Evolutionary conservation across 768 basidiomycete genomes (phyloP).

Genomic region (Cystobasidiopsis lactophilus): DNA sequence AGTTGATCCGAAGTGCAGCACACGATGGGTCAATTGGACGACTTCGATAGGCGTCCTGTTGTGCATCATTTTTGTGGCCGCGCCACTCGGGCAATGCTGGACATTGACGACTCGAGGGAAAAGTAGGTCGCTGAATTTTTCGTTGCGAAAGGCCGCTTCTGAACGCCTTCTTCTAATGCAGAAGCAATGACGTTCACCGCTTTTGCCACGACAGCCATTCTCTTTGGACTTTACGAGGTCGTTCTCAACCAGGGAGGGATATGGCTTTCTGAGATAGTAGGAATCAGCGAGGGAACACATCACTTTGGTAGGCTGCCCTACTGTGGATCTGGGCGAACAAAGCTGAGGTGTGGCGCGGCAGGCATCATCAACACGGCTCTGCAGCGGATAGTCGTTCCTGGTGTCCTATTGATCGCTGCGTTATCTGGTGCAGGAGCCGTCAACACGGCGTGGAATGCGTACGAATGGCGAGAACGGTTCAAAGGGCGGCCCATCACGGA

Average conservation of each 20-base stretch:
- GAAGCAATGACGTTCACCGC: too few species aligned
- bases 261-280: conserved; percentile 8
- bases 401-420: conserved; percentile 18
- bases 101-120: conserved; percentile 12
- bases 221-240: conserved; percentile 16
- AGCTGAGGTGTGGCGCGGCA: background rate
- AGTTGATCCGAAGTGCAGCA: too few species aligned
- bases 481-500: conserved; percentile 16
- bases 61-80: conserved; percentile 18
- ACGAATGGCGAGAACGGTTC: conserved; percentile 17
- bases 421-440: conserved; percentile 19
- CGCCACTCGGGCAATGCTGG: conserved; percentile 18
- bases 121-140: too few species aligned
- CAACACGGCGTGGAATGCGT: conserved; percentile 21
- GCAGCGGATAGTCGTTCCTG: conserved; percentile 19
- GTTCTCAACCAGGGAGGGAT: conserved; percentile 16
- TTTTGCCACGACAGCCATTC: conserved; percentile 14
- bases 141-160: too few species aligned
- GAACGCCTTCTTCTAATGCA: background rate
- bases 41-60: conserved; percentile 17
- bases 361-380: conserved; percentile 17
- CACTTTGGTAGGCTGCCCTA: conserved; percentile 5
- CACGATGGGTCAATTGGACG: conserved; percentile 19
- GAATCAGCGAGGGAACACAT: conserved; percentile 15
- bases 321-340: too few species aligned